Evolutionary conservation across 2,329 filamentous ascomycete genomes (phyloP), one percentile per base, ranked within the genome.

Genomic region (Golovinomyces cichoracearum): DNA sequence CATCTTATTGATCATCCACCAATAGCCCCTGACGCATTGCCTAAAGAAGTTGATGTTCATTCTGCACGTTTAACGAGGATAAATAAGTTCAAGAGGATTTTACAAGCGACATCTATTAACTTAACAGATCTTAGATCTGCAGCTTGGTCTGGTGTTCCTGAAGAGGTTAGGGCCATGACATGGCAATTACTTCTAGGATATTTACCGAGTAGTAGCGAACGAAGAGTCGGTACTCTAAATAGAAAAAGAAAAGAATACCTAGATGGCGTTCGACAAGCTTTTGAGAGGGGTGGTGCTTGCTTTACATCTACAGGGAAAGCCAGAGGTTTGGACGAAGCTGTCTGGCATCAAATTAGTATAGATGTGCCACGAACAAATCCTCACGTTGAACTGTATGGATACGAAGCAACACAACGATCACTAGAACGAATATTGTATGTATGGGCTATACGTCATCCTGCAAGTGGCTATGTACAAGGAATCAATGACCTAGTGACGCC

Each of bases 331-430:
- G 92, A 98, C 57, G 90, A 98, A 66, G 81, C 84, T n/a, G 78
- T 98, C 51, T 98, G 90, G 90, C 90, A 98, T 66, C 90, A 98
- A 61, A 95, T 98, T 64, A 94, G 85, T 63, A 98, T 98, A 59
- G 90, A 98, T 60, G 83, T 95, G 21, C 90, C 90, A 2, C 76
- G 90, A 47, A 98, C 90, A 3, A 95, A 93, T 60, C 90, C 90
- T 10, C 90, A 95, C 63, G 79, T 98, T 48, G 83, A 92, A 56
- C 71, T 98, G 0, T 98, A 98, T 64, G 75, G 83, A 55, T 95
- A 93, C 60, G 88, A 95, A 63, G 88, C 88, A 4, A 98, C 92
- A 0, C 90, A 98, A 62, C 71, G 86, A 49, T 94, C 85, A 0
- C 67, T 98, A 13, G 92, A 98, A 63, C 77, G 88, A 45, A 95